Evolutionary conservation across 352 stramenopile species (phyloP).

Genomic region (Pythium periplocum): DNA sequence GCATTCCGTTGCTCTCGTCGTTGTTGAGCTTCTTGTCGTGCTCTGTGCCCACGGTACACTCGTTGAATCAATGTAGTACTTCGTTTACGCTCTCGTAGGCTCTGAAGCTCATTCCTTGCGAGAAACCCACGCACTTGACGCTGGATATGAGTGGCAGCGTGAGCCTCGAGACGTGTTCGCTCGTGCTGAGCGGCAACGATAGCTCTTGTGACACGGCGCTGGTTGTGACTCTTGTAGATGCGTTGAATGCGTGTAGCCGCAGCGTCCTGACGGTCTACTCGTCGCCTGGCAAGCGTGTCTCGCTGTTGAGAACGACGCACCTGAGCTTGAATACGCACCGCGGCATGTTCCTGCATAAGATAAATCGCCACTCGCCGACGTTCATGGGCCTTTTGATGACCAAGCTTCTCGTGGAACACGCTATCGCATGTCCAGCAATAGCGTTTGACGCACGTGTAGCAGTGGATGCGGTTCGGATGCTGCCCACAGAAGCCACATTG

Average conservation of each 20-base stretch:
- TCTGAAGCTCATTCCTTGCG: too few relatives aligned
- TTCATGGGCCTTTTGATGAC: conserved; percentile 3
- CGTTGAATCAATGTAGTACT: too few relatives aligned
- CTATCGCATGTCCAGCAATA: conserved; percentile 47
- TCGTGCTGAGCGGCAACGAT: conserved; percentile 22
- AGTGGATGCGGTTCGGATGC: conserved; percentile 32
- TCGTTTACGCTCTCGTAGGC: too few relatives aligned
- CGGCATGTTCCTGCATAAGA: conserved; percentile 22
- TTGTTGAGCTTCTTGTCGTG: conserved; percentile 5
- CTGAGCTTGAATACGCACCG: conserved; percentile 34
- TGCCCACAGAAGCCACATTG: conserved; percentile 37
- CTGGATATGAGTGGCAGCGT: conserved; percentile 36
- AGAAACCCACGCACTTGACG: conserved; percentile 18
- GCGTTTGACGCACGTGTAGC: conserved; percentile 28
- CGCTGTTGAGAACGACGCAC: conserved; percentile 34
- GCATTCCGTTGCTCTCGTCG: conserved; percentile 18
- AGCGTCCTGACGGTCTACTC: conserved; percentile 8
- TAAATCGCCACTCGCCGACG: conserved; percentile 25
- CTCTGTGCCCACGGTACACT: neutral
- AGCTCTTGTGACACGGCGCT: conserved; percentile 30
- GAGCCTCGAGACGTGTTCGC: conserved; percentile 13
- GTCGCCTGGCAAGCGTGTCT: conserved; percentile 23
- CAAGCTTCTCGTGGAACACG: conserved; percentile 24
- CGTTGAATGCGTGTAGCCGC: conserved; percentile 35
- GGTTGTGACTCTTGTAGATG: conserved; percentile 24